phyloP scores from a whole-genome alignment of 495 filamentous ascomycete genomes.

The Aspergillus ostianus region DNA sequence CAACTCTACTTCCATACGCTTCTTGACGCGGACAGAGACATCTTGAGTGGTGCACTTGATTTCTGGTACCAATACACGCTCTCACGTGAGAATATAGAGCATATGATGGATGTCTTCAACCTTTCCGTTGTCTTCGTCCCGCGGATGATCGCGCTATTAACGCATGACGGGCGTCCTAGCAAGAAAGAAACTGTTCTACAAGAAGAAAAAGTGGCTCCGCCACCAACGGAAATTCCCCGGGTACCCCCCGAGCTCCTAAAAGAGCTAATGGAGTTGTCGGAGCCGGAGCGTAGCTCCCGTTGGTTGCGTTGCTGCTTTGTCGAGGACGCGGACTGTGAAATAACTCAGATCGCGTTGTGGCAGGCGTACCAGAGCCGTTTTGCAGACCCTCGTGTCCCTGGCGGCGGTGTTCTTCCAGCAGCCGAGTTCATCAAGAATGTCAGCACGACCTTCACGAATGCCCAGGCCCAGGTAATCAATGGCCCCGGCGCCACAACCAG shows the following conservation, averaged over 20 bases:
- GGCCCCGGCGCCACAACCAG: constrained; percentile 56
- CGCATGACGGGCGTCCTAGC: constrained; percentile 55
- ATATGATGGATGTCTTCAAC: constrained; percentile 57
- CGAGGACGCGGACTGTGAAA: constrained; percentile 76
- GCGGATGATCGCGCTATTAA: constrained; percentile 73
- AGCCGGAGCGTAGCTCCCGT: constrained; percentile 82
- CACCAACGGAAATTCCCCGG: constrained; percentile 64
- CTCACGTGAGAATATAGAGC: constrained; percentile 78
- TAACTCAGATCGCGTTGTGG: constrained; percentile 96
- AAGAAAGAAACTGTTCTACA: constrained; percentile 44
- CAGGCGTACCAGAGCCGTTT: constrained; percentile 92
- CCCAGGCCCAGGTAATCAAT: constrained; percentile 76
- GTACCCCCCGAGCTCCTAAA: constrained; percentile 76
- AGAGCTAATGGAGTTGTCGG: constrained; percentile 68
- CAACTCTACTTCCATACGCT: constrained; percentile 77
- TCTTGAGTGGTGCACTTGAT: constrained; percentile 82
- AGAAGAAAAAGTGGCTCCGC: constrained; percentile 46
- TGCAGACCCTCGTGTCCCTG: constrained; percentile 43
- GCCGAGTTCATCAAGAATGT: constrained; percentile 98
- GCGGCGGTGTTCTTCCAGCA: constrained; percentile 69
- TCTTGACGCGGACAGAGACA: constrained; percentile 81
- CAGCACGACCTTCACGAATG: constrained; percentile 70
- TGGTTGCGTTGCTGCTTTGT: constrained; percentile 74
- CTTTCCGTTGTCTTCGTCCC: constrained; percentile 64
- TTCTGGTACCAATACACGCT: constrained; percentile 96